These are phyloP conservation scores for Cryptosporidium sp. DNA, from an alignment of 169 alveolate species.

Conservation along the genomic window DNA sequence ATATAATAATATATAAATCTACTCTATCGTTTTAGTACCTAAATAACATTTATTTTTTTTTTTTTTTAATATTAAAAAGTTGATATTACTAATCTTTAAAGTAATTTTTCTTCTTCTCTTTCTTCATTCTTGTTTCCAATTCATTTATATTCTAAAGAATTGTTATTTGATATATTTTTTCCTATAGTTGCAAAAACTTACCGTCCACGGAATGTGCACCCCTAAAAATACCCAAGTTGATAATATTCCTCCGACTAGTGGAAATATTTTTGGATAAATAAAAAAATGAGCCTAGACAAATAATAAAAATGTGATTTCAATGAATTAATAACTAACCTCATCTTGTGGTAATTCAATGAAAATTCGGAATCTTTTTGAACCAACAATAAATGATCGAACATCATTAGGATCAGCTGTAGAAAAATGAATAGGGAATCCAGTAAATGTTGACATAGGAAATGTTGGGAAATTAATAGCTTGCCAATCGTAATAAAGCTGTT, in stretches of 20 bases:
- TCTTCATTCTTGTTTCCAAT: slow-evolving; percentile 61
- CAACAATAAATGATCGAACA: slow-evolving; percentile 81
- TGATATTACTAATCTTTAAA: slow-evolving; percentile 17
- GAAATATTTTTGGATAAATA: slow-evolving; percentile 77
- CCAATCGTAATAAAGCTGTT: slow-evolving; percentile 85
- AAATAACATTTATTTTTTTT: neutral
- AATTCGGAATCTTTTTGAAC: slow-evolving; percentile 82
- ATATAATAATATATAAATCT: slow-evolving; percentile 1
- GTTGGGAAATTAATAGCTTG: slow-evolving; percentile 84
- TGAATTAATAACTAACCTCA: slow-evolving; percentile 74
- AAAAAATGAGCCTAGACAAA: slow-evolving; percentile 62
- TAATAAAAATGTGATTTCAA: neutral
- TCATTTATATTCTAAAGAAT: slow-evolving; percentile 51
- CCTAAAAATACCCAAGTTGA: slow-evolving; percentile 82
- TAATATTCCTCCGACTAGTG: slow-evolving; percentile 81
- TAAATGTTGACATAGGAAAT: slow-evolving; percentile 86
- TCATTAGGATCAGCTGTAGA: slow-evolving; percentile 86
- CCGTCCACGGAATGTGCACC: slow-evolving; percentile 72
- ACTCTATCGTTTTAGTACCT: neutral
- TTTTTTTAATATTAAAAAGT: neutral
- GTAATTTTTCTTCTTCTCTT: slow-evolving; percentile 51
- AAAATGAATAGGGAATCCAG: slow-evolving; percentile 89
- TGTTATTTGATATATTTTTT: neutral
- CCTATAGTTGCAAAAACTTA: slow-evolving; percentile 4
- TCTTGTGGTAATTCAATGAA: slow-evolving; percentile 85